Base-by-base conservation (phyloP, 495 filamentous ascomycete genomes). In the Parathielavia hyrcaniae region DNA sequence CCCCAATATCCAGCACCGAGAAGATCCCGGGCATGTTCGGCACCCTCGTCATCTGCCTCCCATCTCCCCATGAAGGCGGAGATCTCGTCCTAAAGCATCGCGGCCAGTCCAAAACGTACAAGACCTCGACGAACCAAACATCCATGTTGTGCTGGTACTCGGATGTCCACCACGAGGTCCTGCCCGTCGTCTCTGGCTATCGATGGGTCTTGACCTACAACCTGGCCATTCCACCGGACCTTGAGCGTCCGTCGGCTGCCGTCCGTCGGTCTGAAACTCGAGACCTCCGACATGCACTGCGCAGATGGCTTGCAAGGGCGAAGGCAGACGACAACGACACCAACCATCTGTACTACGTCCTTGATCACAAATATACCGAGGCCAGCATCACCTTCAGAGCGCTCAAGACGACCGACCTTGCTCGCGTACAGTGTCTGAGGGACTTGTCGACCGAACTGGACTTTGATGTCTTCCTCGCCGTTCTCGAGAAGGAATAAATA, bases 191-290 rank as follows among this genome's bases (percentile, higher is more conserved):
- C 9, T 73, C 72, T 12, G 81, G 81, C 8, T 73, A 74, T 58
- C 77, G 79, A 9, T 69, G 77, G 49, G 79, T 81, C 19, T 61
- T 84, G 17, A 78, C 76, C 0, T 85, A 81, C 65, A 85, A 83
- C 58, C 71, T 85, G 19, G 71, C 75, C 13, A 23, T 64, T 9
- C 50, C 65, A 7, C 55, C 66, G 2, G 12, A 60, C 39, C 41
- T 58, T 9, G 49, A 19, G 41, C 64, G 35, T 32, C 58, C 53
- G 51, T 59, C 41, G 4, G 55, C 44, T 12, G 53, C 39, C 13
- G 5, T 60, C 16, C 39, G 9, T 16, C 14, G 12, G 1, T 32
- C 35, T 35, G 36, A 55, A 20, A 19, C 47, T 49, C 6, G 47
- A 55, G 34, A 36, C 22, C 55, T 62, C 52, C 51, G 61, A 65